These are phyloP conservation scores for Solanum dulcamara DNA, from an alignment of 257 asterid species.

Conservation along the genomic window DNA sequence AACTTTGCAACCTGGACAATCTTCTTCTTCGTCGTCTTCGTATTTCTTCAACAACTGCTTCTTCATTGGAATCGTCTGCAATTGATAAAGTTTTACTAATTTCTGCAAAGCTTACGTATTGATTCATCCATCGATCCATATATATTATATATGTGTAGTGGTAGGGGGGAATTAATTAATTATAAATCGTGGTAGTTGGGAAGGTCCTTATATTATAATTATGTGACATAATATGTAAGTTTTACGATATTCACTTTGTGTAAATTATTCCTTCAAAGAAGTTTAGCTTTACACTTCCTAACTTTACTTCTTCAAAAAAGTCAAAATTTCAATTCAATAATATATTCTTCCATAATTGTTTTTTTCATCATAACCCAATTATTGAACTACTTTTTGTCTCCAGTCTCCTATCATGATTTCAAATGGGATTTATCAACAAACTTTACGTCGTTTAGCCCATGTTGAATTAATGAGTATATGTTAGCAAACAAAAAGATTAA, in stretches of 20 bases:
- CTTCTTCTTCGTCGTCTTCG: background rate
- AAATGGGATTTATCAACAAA: background rate
- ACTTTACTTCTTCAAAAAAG: background rate
- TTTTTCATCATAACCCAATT: background rate
- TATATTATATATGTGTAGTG: too few species aligned
- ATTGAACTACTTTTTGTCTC: background rate
- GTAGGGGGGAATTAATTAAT: background rate
- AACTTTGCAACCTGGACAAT: slow-evolving; percentile 31
- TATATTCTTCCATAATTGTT: background rate
- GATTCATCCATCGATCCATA: too few species aligned
- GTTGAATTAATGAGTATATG: background rate
- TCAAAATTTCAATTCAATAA: background rate
- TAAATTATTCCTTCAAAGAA: background rate
- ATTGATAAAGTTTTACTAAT: too few species aligned
- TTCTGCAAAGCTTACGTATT: background rate
- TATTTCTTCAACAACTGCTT: background rate
- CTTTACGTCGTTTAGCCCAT: background rate
- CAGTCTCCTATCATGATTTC: background rate
- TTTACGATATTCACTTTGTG: background rate
- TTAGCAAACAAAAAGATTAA: background rate
- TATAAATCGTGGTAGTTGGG: background rate
- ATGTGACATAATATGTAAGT: background rate
- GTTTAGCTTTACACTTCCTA: background rate
- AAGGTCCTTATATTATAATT: background rate
- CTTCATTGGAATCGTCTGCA: too few species aligned